Evolutionary conservation across 177 flowering plant genomes (phyloP).

Genomic region (Tripterygium wilfordii): DNA sequence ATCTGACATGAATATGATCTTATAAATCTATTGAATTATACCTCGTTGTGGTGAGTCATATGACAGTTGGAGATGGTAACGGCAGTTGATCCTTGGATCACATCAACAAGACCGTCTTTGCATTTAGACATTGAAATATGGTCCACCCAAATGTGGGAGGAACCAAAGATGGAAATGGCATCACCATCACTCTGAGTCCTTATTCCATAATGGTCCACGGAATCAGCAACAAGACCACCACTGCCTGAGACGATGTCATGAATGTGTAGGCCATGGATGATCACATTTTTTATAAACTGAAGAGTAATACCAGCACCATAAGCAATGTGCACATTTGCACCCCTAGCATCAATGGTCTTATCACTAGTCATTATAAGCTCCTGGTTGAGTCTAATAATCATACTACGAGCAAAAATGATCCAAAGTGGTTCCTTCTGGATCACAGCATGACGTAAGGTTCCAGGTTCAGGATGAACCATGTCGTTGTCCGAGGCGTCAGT

Average conservation of each 20-base stretch:
- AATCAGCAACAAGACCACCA: slow-evolving; percentile 64
- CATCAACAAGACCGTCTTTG: slow-evolving; percentile 63
- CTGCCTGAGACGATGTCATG: slow-evolving; percentile 36
- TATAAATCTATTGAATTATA: too few species aligned
- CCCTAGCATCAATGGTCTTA: slow-evolving; percentile 74
- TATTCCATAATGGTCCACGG: slow-evolving; percentile 38
- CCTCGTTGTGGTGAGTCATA: slow-evolving; percentile 70
- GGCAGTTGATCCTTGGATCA: slow-evolving; percentile 62
- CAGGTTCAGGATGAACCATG: slow-evolving; percentile 38
- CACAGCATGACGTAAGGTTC: slow-evolving; percentile 56
- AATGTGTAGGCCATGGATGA: slow-evolving; percentile 60
- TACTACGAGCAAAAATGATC: slow-evolving; percentile 58
- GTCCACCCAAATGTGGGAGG: slow-evolving; percentile 63
- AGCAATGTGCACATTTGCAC: slow-evolving; percentile 44
- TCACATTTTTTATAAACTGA: slow-evolving; percentile 54
- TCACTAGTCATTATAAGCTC: slow-evolving; percentile 52
- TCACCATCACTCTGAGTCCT: slow-evolving; percentile 76
- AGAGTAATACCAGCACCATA: slow-evolving; percentile 70
- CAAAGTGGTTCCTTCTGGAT: slow-evolving; percentile 60
- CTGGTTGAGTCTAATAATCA: slow-evolving; percentile 53
- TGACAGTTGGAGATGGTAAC: slow-evolving; percentile 76
- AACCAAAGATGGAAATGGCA: slow-evolving; percentile 49
- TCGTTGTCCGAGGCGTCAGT: slow-evolving; percentile 40
- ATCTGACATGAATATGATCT: too few species aligned
- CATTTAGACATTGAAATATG: slow-evolving; percentile 55